A percentile compares a stretch with the other conserved stretches of the same genome.
phyloP scores from a whole-genome alignment of 169 alveolate genomes.

The Cystoisospora suis region DNA sequence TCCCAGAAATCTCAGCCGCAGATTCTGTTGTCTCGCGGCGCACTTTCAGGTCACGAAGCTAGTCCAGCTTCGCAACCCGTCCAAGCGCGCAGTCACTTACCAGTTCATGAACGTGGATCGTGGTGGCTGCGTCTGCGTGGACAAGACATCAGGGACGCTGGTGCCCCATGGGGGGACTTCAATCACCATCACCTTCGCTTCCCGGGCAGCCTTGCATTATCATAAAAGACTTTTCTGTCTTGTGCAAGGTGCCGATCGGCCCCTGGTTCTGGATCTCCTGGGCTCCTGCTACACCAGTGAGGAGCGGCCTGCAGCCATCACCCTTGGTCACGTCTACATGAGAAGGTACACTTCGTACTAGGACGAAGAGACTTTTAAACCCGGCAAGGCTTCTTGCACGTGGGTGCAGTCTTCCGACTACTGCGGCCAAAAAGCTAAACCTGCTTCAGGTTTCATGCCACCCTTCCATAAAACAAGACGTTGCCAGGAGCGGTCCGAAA shows the following conservation, averaged over 20 bases:
- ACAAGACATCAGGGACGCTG: background rate
- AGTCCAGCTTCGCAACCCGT: slow-evolving; percentile 3
- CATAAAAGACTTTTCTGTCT: background rate
- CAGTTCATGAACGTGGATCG: background rate
- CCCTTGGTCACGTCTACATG: slow-evolving; percentile 21
- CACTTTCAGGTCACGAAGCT: background rate
- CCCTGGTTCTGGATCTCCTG: slow-evolving; percentile 10
- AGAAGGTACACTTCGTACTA: no score
- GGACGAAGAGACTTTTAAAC: no score
- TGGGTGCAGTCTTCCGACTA: no score
- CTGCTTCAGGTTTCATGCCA: no score
- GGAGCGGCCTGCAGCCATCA: background rate
- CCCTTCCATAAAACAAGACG: no score
- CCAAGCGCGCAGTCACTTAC: background rate
- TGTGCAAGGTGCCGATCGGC: background rate
- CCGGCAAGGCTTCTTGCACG: no score
- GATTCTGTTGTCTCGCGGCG: no score
- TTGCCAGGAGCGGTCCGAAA: no score
- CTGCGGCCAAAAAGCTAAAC: no score
- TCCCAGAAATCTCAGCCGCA: background rate
- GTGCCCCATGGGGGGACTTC: background rate
- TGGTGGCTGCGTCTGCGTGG: background rate
- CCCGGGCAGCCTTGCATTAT: background rate
- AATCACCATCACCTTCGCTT: background rate
- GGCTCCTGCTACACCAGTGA: background rate